A percentile compares a stretch with the other conserved stretches of the same genome.
Evolutionary conservation across 345 rosid species (phyloP).

Genomic region (Eucalyptus sp.): DNA sequence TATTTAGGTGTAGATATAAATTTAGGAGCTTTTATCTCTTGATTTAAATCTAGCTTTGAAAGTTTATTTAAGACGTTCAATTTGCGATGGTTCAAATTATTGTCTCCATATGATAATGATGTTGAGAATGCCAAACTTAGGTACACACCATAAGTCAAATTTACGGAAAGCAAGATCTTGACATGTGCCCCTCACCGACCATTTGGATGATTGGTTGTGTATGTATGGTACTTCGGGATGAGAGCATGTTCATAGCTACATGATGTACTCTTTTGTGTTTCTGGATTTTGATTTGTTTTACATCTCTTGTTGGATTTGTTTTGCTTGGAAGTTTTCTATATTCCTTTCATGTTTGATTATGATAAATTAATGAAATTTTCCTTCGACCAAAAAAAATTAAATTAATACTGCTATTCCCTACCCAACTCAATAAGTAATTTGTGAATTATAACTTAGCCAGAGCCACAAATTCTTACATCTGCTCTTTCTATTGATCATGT

Average conservation of each 20-base stretch:
- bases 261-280: not conserved
- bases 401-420: not conserved
- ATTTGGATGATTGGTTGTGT: not conserved
- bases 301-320: not conserved
- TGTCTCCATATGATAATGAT: no score
- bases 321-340: not conserved
- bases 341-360: not conserved
- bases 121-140: no score
- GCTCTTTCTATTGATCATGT: not conserved
- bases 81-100: no score
- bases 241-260: accelerated
- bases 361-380: not conserved
- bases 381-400: no score
- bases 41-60: no score
- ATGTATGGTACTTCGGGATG: no score
- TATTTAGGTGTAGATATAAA: no score
- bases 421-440: not conserved
- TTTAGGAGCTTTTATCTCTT: no score
- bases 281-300: not conserved
- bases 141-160: not conserved
- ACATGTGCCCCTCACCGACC: not conserved
- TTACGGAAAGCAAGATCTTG: not conserved
- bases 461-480: not conserved
- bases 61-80: no score
- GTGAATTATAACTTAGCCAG: accelerated